Evolutionary conservation across 257 asterid species (phyloP).

Genomic region (Rubia yunnanensis): DNA sequence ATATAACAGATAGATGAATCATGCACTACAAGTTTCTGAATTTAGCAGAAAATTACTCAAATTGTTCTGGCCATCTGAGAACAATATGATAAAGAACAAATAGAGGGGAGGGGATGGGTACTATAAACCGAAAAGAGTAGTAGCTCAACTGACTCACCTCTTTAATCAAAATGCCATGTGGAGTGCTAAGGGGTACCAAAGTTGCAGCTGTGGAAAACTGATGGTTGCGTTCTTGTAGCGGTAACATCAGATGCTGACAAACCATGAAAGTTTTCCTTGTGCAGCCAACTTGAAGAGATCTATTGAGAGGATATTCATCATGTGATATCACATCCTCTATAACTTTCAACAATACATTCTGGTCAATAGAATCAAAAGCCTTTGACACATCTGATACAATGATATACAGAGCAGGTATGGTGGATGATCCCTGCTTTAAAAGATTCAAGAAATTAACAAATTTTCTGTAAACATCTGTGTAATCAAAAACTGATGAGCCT

Average conservation of each 20-base stretch:
- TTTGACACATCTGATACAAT: slow-evolving; percentile 79
- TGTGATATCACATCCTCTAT: slow-evolving; percentile 48
- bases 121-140: background rate
- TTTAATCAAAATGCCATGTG: slow-evolving; percentile 44
- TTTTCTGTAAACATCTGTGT: slow-evolving; percentile 65
- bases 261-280: slow-evolving; percentile 41
- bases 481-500: slow-evolving; percentile 86
- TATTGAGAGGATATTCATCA: slow-evolving; percentile 45
- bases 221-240: slow-evolving; percentile 22
- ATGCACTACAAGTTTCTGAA: background rate
- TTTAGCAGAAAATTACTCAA: background rate
- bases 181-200: slow-evolving; percentile 24
- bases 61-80: background rate
- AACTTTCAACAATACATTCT: slow-evolving; percentile 59
- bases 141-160: slow-evolving; percentile 43
- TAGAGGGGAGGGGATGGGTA: background rate
- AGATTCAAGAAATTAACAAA: slow-evolving; percentile 50
- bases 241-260: slow-evolving; percentile 29
- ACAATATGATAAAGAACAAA: background rate
- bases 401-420: slow-evolving; percentile 41
- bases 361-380: slow-evolving; percentile 81
- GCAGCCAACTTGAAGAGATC: slow-evolving; percentile 45
- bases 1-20: background rate
- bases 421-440: slow-evolving; percentile 33
- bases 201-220: slow-evolving; percentile 21